Evolutionary conservation across 495 filamentous ascomycete species (phyloP).

Genomic region (Tricharina praecox): DNA sequence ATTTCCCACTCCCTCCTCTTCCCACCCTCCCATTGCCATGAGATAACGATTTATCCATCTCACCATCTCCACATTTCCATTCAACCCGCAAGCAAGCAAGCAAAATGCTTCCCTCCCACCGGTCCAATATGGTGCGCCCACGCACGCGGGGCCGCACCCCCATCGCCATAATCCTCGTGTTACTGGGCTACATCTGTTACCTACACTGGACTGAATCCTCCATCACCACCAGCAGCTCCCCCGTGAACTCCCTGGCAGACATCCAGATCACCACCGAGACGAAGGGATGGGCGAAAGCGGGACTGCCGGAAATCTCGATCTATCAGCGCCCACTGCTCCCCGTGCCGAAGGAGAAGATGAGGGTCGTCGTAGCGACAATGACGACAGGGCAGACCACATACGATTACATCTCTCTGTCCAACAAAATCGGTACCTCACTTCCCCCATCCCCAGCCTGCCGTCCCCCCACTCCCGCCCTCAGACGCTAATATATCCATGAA

Average conservation of each 20-base stretch:
- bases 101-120: too few species aligned
- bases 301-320: background rate
- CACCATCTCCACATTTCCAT: too few species aligned
- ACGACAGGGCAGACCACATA: conserved; percentile 2
- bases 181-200: background rate
- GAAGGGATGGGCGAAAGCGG: background rate
- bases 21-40: too few species aligned
- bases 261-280: background rate
- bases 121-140: too few species aligned
- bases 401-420: conserved; percentile 3
- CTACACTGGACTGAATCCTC: too few species aligned
- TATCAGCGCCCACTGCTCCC: background rate
- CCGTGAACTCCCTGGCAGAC: background rate
- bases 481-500: background rate
- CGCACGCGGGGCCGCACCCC: background rate
- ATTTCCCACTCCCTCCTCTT: too few species aligned
- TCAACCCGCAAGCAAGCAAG: too few species aligned
- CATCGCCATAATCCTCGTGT: background rate
- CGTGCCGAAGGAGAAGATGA: conserved; percentile 1
- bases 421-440: background rate
- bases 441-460: background rate
- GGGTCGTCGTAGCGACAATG: conserved; percentile 1
- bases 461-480: too few species aligned
- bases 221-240: background rate
- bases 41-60: too few species aligned